Evolutionary conservation across 164 flowering plant species (phyloP), one percentile per base, ranked within the genome.

Genomic region (Vitis vinifera): DNA sequence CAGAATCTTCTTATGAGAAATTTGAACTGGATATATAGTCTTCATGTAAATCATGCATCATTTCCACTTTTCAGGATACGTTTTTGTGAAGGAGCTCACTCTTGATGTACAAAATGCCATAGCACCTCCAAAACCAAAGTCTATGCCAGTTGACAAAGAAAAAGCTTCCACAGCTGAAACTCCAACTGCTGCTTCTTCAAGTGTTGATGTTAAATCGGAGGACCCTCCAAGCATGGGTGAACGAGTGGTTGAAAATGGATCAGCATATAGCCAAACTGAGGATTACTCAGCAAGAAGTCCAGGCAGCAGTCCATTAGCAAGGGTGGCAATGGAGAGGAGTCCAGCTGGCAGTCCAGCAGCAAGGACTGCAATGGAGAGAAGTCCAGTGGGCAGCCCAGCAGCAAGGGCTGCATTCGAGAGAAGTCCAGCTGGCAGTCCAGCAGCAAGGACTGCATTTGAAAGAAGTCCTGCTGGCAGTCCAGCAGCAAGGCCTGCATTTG

Each of bases 11-110:
- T n/a, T 30, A 27, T 58, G 11, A 55, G 55, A 14, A 52, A 23
- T 59, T 58, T 11, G 15, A 57, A 15, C 10, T 55, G 55, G 53
- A 49, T 27, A 3, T 37, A n/a, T 3, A 14, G 30, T 10, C 14
- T 59, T 51, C 29, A 51, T 5, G 51, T 30, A 11, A 51, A 51
- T 13, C 48, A 2, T 50, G 15, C 31, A 14, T 61, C 11, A 62
- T 69, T 68, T 70, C n/a, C 51, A 10, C 30, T 71, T 76, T 69
- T 66, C 89, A 95, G 99, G 97, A 58, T 93, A 86, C 70, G 64
- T 86, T 50, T 76, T 80, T 79, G 98, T 86, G 67, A 93, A 93
- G 78, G 99, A 95, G 82, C 89, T 93, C 70, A 87, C 97, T 49
- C 90, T 88, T 76, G 98, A 93, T 71, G 97, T 90, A 61, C 86